phyloP scores from a whole-genome alignment of 345 rosid genomes.

The Cardamine occulta region DNA sequence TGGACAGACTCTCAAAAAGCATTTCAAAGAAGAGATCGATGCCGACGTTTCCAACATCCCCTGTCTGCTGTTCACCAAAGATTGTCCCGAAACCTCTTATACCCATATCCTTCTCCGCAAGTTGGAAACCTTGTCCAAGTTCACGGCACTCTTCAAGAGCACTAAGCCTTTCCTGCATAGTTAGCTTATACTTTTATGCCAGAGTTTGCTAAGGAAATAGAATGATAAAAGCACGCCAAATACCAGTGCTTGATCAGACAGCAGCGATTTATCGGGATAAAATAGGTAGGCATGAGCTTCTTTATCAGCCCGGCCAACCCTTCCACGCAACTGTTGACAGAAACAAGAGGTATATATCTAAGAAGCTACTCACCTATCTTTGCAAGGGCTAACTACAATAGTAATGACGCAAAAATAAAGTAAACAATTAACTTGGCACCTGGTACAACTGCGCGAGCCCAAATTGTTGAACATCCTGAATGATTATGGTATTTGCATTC shows the following conservation, averaged over 20 bases:
- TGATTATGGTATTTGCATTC: conserved; percentile 89
- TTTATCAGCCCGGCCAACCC: conserved; percentile 97
- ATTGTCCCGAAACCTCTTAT: conserved; percentile 96
- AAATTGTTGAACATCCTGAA: conserved; percentile 96
- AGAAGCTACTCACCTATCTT: conserved; percentile 35
- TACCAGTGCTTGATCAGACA: conserved; percentile 86
- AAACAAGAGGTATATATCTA: conserved; percentile 37
- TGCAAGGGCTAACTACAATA: conserved; percentile 15
- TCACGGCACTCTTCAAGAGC: conserved; percentile 90
- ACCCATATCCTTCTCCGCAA: conserved; percentile 98
- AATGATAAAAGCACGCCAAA: conserved; percentile 14
- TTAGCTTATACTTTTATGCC: conserved; percentile 44
- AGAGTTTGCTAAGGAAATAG: conserved; percentile 12
- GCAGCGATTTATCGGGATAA: conserved; percentile 83
- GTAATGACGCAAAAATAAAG: conserved; percentile 24
- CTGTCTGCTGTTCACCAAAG: conserved; percentile 98
- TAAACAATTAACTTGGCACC: conserved; percentile 49
- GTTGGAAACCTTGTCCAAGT: conserved; percentile 98
- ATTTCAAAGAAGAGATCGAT: conserved; percentile 95
- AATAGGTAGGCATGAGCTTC: conserved; percentile 96
- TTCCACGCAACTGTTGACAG: conserved; percentile 84
- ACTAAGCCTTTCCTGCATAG: conserved; percentile 79
- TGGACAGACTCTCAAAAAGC: conserved; percentile 95
- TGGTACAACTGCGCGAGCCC: conserved; percentile 96
- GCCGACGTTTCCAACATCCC: conserved; percentile 97